These are phyloP conservation scores for Pharnaceum exiguum DNA, from an alignment of 148 eudicot genomes.

Conservation along the genomic window DNA sequence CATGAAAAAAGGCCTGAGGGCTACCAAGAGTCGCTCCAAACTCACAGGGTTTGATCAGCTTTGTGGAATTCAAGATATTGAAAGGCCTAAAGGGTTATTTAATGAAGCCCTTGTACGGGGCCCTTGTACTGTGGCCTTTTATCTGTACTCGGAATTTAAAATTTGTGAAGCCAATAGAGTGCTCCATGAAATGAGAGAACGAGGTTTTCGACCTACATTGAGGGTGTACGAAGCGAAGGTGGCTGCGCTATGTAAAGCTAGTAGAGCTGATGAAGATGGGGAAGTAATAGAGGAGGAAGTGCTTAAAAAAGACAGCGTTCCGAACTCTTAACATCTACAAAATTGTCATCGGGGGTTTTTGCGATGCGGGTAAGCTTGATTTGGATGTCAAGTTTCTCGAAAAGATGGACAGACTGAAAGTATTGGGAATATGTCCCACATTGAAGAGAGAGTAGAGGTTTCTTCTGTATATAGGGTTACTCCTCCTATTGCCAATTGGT, in stretches of 20 bases:
- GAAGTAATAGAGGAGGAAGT: conserved; percentile 60
- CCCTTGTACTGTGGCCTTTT: conserved; percentile 48
- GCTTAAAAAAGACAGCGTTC: conserved; percentile 61
- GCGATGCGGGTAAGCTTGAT: conserved; percentile 36
- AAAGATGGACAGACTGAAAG: conserved; percentile 66
- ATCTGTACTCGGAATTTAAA: conserved; percentile 62
- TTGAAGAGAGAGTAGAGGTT: too few species aligned
- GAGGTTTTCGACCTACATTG: conserved; percentile 46
- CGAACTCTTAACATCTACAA: conserved; percentile 45
- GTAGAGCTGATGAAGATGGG: conserved; percentile 59
- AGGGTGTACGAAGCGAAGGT: conserved; percentile 64
- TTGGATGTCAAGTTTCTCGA: conserved; percentile 53
- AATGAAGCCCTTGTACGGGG: conserved; percentile 65
- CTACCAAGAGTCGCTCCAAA: conserved; percentile 53
- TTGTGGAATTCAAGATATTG: conserved; percentile 29
- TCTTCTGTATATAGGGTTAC: too few species aligned
- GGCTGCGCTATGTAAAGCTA: conserved; percentile 41
- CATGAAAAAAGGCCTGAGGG: conserved; percentile 68
- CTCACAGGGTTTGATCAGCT: conserved; percentile 41
- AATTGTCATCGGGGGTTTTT: conserved; percentile 52
- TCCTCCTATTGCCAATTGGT: too few species aligned
- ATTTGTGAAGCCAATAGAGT: conserved; percentile 51
- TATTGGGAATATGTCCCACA: too few species aligned
- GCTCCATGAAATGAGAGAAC: conserved; percentile 49
- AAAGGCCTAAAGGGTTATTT: conserved; percentile 46